These are phyloP conservation scores for Mycena indigotica DNA, from an alignment of 768 basidiomycete species.

Conservation along the genomic window DNA sequence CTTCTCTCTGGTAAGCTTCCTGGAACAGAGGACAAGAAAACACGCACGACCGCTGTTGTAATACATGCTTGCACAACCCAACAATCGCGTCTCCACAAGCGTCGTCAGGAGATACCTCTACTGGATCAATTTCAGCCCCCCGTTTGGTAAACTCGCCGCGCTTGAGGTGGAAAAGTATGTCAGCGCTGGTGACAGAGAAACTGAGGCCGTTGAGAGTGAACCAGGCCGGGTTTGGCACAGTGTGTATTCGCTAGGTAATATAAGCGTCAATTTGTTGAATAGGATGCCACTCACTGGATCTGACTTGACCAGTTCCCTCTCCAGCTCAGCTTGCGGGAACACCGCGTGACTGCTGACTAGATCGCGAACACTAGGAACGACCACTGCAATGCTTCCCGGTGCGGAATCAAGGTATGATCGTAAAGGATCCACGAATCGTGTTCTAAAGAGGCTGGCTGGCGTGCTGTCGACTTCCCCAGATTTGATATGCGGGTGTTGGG, in stretches of 20 bases:
- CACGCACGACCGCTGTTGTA: slow-evolving; percentile 83
- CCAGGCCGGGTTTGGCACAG: slow-evolving; percentile 84
- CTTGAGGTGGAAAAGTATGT: slow-evolving; percentile 85
- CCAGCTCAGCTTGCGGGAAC: slow-evolving; percentile 78
- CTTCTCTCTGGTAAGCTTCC: slow-evolving; percentile 39
- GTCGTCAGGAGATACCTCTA: slow-evolving; percentile 41
- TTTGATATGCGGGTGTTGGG: slow-evolving; percentile 71
- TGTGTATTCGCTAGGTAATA: slow-evolving; percentile 71
- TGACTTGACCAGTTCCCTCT: slow-evolving; percentile 39
- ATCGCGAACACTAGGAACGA: slow-evolving; percentile 85
- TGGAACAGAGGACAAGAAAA: neutral
- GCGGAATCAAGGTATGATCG: slow-evolving; percentile 57
- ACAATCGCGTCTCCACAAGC: slow-evolving; percentile 73
- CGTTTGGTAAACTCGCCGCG: slow-evolving; percentile 79
- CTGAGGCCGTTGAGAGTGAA: slow-evolving; percentile 85
- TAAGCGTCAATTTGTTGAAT: too few species aligned
- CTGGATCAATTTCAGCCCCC: slow-evolving; percentile 61
- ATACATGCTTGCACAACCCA: slow-evolving; percentile 72
- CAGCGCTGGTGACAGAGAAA: slow-evolving; percentile 82
- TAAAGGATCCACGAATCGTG: slow-evolving; percentile 61
- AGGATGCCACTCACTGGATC: slow-evolving; percentile 53
- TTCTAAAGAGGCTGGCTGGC: slow-evolving; percentile 68
- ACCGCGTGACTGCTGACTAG: slow-evolving; percentile 76
- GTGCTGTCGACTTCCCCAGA: slow-evolving; percentile 70
- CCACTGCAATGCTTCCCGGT: slow-evolving; percentile 69